phyloP scores from a whole-genome alignment of 2,329 filamentous ascomycete genomes.

The Pseudocercospora crystallina region DNA sequence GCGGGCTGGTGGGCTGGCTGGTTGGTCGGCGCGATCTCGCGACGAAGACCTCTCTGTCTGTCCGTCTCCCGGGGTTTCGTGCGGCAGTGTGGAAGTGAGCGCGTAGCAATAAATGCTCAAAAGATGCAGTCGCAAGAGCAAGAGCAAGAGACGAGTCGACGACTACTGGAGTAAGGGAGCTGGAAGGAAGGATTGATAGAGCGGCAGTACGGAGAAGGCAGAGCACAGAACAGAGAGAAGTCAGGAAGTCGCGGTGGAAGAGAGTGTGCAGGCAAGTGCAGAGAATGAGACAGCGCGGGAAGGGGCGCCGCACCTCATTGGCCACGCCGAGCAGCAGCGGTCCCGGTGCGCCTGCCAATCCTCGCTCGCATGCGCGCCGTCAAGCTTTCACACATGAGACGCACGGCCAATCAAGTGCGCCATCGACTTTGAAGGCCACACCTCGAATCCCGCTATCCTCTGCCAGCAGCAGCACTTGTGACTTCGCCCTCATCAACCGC shows the following conservation, averaged over 20 bases:
- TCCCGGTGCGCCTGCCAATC: no score
- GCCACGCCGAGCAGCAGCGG: neutral
- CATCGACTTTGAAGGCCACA: no score
- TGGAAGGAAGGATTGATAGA: conserved; percentile 1
- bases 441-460: no score
- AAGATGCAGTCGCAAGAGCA: conserved; percentile 4
- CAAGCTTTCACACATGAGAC: no score
- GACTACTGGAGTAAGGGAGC: neutral
- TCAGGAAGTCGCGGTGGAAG: no score
- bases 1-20: neutral
- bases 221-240: neutral
- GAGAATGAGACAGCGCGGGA: neutral
- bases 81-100: neutral
- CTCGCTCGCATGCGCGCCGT: no score
- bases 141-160: conserved; percentile 1
- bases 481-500: no score
- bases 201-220: conserved; percentile 1
- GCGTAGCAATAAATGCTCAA: conserved; percentile 1
- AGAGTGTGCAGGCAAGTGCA: neutral
- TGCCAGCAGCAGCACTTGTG: no score
- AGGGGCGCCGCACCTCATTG: neutral
- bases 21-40: conserved; percentile 3
- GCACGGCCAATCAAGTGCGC: no score
- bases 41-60: neutral
- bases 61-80: neutral